These are phyloP conservation scores for Gloeopeniophorella convolvens DNA, from an alignment of 768 basidiomycete genomes.

Conservation along the genomic window DNA sequence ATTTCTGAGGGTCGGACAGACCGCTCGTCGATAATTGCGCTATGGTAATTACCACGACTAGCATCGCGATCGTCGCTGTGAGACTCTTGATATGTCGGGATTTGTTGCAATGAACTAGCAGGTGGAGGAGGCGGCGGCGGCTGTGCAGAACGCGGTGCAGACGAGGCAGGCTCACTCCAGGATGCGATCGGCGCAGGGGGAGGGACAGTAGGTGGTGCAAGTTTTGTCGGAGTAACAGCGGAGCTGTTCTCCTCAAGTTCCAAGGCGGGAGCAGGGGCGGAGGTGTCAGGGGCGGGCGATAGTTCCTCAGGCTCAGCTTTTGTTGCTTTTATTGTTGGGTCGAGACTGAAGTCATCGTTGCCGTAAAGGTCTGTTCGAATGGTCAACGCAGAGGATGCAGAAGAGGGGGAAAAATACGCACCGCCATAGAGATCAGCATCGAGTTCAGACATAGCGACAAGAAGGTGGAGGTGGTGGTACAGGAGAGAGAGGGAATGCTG, in stretches of 20 bases:
- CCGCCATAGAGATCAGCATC: slow-evolving; percentile 90
- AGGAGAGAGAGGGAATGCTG: slow-evolving; percentile 18
- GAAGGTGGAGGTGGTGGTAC: slow-evolving; percentile 25
- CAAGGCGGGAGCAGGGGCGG: neutral
- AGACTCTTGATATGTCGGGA: slow-evolving; percentile 20
- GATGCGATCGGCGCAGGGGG: slow-evolving; percentile 11
- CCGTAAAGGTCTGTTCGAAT: slow-evolving; percentile 47
- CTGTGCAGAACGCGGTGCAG: neutral
- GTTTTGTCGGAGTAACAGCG: neutral
- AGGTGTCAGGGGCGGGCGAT: slow-evolving; percentile 8
- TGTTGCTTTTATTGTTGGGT: slow-evolving; percentile 33
- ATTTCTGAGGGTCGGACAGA: slow-evolving; percentile 77
- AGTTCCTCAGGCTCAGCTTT: slow-evolving; percentile 11
- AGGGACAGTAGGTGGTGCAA: neutral
- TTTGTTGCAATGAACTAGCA: slow-evolving; percentile 16
- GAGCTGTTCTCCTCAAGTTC: neutral
- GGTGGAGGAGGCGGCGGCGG: neutral
- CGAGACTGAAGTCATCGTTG: slow-evolving; percentile 48
- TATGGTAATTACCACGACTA: slow-evolving; percentile 29
- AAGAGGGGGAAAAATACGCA: slow-evolving; percentile 30
- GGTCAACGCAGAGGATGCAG: neutral
- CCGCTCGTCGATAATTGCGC: slow-evolving; percentile 40
- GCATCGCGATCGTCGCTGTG: slow-evolving; percentile 26
- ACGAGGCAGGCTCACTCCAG: slow-evolving; percentile 13
- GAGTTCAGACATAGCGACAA: slow-evolving; percentile 70